Conservation (phyloP, 2,329 filamentous ascomycete genomes). For the Cladophialophora chaetospira region DNA sequence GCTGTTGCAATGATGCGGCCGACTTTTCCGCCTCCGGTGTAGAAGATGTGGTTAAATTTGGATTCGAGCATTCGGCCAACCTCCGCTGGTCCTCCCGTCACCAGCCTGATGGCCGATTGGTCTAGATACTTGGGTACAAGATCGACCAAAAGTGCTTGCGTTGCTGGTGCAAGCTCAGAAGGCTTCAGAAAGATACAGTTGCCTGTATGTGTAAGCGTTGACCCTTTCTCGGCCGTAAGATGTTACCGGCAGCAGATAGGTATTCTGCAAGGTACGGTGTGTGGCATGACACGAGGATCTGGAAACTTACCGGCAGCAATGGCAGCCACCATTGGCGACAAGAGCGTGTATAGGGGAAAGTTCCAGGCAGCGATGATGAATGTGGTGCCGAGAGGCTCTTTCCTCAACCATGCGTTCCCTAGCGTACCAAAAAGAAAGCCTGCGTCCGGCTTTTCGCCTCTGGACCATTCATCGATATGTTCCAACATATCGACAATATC, state of each 20-base stretch:
- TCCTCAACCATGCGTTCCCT: constrained; percentile 40
- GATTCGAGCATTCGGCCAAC: constrained; percentile 42
- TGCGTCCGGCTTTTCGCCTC: constrained; percentile 38
- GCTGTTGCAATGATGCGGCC: constrained; percentile 44
- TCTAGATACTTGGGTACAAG: constrained; percentile 50
- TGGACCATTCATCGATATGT: constrained; percentile 46
- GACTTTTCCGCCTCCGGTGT: constrained; percentile 46
- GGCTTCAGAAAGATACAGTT: constrained; percentile 49
- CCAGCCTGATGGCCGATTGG: constrained; percentile 39
- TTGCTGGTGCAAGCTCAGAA: constrained; percentile 42
- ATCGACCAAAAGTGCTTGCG: constrained; percentile 43
- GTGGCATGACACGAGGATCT: neutral
- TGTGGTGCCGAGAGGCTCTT: constrained; percentile 43
- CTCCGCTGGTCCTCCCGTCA: constrained; percentile 43
- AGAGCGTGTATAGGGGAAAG: constrained; percentile 44
- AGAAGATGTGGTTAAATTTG: constrained; percentile 51
- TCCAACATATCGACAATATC: constrained; percentile 44
- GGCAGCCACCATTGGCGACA: constrained; percentile 43
- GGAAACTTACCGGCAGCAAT: constrained; percentile 41
- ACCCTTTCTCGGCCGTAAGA: neutral
- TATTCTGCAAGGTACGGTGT: neutral
- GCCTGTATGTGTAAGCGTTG: constrained; percentile 33
- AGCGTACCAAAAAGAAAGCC: constrained; percentile 38
- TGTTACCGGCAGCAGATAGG: neutral
- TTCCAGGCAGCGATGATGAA: constrained; percentile 37